These are phyloP conservation scores for Ceratocystis diversiconidia DNA, from an alignment of 2,329 filamentous ascomycete genomes.

Conservation along the genomic window DNA sequence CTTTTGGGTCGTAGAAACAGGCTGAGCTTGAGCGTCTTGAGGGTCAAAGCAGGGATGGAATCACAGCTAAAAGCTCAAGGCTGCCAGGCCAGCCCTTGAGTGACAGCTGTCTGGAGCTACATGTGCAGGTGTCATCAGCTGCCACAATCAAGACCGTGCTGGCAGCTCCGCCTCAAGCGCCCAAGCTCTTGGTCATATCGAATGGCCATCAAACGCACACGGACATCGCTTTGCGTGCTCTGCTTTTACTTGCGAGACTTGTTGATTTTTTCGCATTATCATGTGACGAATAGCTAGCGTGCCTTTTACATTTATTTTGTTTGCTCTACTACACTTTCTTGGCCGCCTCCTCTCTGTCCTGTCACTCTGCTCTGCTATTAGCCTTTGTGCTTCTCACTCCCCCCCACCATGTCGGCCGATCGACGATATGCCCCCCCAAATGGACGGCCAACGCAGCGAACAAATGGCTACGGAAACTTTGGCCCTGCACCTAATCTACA, in stretches of 20 bases:
- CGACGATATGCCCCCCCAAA: slow-evolving; percentile 12
- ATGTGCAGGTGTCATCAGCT: not conserved
- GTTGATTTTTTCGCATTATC: slow-evolving; percentile 6
- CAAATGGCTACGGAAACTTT: slow-evolving; percentile 33
- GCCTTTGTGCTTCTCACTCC: not conserved
- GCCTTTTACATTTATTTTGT: not conserved
- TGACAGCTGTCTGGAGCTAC: not conserved
- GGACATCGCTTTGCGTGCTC: not conserved
- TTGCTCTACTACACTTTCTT: not conserved
- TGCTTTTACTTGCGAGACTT: not conserved
- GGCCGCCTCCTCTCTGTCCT: no score
- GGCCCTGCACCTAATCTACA: slow-evolving; percentile 20
- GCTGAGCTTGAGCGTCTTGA: slow-evolving; percentile 1
- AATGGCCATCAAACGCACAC: not conserved
- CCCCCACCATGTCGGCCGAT: slow-evolving; percentile 12
- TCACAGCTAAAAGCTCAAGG: not conserved
- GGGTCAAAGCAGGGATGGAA: slow-evolving; percentile 9
- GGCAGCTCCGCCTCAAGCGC: not conserved
- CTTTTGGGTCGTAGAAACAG: slow-evolving; percentile 3
- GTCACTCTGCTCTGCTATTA: not conserved
- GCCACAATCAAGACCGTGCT: not conserved
- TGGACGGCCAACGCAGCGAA: slow-evolving; percentile 19
- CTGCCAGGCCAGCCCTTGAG: not conserved
- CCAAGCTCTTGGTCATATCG: not conserved
- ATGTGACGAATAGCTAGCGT: slow-evolving; percentile 2